Conservation (phyloP, 345 rosid species). For the Brassica nigra region DNA sequence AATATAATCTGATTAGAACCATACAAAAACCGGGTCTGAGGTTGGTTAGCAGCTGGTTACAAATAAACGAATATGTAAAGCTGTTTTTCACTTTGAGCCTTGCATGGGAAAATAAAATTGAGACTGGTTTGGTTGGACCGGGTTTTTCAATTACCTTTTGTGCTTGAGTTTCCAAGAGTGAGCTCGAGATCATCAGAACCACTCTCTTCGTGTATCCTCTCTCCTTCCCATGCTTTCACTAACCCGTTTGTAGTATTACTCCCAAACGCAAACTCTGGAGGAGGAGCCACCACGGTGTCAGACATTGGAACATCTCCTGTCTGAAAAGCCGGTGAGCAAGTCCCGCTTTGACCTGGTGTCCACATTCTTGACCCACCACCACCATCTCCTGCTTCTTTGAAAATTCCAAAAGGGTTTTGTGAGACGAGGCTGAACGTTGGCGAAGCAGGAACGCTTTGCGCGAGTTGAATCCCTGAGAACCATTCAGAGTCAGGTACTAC, state of each 20-base stretch:
- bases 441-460: conserved; percentile 81
- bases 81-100: conserved; percentile 27
- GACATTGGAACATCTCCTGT: conserved; percentile 83
- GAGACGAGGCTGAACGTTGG: conserved; percentile 91
- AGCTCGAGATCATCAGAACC: conserved; percentile 96
- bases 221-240: conserved; percentile 99
- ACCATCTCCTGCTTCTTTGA: conserved; percentile 46
- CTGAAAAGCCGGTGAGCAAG: conserved; percentile 90
- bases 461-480: conserved; percentile 76
- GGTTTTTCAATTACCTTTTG: conserved; percentile 51
- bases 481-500: conserved; percentile 82
- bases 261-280: conserved; percentile 90
- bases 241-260: conserved; percentile 61
- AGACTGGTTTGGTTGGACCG: conserved; percentile 20
- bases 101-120: conserved; percentile 19
- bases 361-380: conserved; percentile 71
- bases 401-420: conserved; percentile 66
- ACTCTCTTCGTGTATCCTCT: conserved; percentile 90
- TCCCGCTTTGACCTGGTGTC: conserved; percentile 97
- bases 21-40: conserved; percentile 4
- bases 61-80: conserved; percentile 27
- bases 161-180: conserved; percentile 89
- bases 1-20: not conserved
- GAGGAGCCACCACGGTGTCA: conserved; percentile 46
- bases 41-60: conserved; percentile 6